Evolutionary conservation across 371 early-diverging fungal species (phyloP), one percentile per base, ranked within the genome.

Genomic region (Mucor irregularis): DNA sequence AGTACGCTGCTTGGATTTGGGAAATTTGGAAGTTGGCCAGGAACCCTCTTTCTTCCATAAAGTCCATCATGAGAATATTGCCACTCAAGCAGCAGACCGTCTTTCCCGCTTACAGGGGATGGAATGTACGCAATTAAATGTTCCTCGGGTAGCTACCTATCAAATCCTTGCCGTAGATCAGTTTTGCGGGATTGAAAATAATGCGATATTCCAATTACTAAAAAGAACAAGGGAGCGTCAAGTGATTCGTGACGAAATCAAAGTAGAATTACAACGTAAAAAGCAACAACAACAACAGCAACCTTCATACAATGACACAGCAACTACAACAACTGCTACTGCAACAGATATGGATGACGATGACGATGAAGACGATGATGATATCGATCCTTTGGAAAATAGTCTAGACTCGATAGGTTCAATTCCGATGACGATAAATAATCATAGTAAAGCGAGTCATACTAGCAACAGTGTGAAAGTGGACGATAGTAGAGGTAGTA

Each of bases 91-190:
- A n/a, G 13, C 28, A 14, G 55, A 58, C 26, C 37, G 39, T 19
- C 21, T 51, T 8, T 25, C 31, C 16, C 44, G 52, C 16, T 39
- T 45, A 16, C 62, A 61, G 40, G 52, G 29, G 1, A 62, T 56
- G 52, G 68, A 68, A 31, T 72, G 73, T 58, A 68, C 63, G 8
- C 49, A 57, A 11, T 60, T 62, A 3, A 69, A 71, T 40, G 26
- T 61, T 13, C 58, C 58, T 24, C 53, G 54, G 14, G 56, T 64
- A 21, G 71, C 69, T 2, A 66, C 71, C 4, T 78, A 72, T 56
- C 71, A 78, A 31, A 69, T 78, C 11, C 30, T 78, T 14, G 58
- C 72, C 0, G 55, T 74, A 2, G 64, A 71, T 9, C 78, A 78
- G 26, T 70, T 78, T 34, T 55, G 60, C 37, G 61, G 52, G 0